phyloP scores from a whole-genome alignment of 2,329 filamentous ascomycete genomes.

The Arthrobotrys sinensis region DNA sequence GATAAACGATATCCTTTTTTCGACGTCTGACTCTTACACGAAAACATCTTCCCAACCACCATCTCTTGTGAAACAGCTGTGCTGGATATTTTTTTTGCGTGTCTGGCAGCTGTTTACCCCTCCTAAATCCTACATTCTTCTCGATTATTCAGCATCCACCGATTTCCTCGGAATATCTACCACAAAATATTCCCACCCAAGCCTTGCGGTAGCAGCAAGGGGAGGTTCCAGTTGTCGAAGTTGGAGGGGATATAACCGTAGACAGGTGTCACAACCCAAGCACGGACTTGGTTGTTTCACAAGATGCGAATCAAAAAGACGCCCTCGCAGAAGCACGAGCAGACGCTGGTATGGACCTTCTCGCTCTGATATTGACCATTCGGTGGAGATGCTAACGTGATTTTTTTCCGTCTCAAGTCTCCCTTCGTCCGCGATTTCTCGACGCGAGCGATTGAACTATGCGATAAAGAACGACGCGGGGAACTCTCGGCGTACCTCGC shows the following conservation, averaged over 20 bases:
- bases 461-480: conserved; percentile 67
- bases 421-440: conserved; percentile 89
- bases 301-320: conserved; percentile 72
- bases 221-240: conserved; percentile 48
- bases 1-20: conserved; percentile 28
- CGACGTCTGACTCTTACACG: conserved; percentile 24
- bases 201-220: conserved; percentile 38
- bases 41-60: background rate
- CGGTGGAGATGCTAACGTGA: conserved; percentile 63
- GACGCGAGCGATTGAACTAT: conserved; percentile 72
- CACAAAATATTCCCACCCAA: background rate
- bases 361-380: background rate
- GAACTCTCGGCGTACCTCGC: conserved; percentile 83
- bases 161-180: conserved; percentile 60
- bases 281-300: conserved; percentile 60
- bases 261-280: conserved; percentile 59
- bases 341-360: conserved; percentile 69
- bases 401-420: conserved; percentile 73
- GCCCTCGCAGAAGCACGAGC: conserved; percentile 72
- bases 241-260: conserved; percentile 57
- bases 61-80: conserved; percentile 51
- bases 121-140: conserved; percentile 7
- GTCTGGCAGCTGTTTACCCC: conserved; percentile 18
- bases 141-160: conserved; percentile 11
- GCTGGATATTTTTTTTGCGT: conserved; percentile 42